phyloP scores from a whole-genome alignment of 2,329 filamentous ascomycete species.

The Penicillium sp. region DNA sequence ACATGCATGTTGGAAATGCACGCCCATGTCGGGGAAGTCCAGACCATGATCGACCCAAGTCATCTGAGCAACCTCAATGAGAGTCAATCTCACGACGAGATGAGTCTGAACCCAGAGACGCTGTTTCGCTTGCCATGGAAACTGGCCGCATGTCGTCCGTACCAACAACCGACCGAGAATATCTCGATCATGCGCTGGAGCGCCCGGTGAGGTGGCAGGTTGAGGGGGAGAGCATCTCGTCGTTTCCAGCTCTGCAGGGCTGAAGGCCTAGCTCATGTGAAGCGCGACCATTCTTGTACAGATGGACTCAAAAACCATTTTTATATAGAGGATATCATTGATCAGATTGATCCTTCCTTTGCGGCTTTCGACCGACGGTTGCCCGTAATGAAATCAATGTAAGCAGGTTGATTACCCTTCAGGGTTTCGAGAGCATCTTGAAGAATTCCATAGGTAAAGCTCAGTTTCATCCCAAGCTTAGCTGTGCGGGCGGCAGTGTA shows the following conservation, averaged over 20 bases:
- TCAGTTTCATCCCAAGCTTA: slow-evolving; percentile 75
- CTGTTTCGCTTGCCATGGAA: background rate
- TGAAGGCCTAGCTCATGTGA: background rate
- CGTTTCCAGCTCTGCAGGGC: background rate
- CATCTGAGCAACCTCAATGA: too few species aligned
- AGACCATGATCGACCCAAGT: too few species aligned
- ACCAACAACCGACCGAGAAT: background rate
- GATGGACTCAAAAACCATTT: background rate
- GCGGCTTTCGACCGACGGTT: slow-evolving; percentile 35
- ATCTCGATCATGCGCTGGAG: background rate
- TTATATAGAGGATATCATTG: background rate
- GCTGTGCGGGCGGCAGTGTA: slow-evolving; percentile 76
- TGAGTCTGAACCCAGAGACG: background rate
- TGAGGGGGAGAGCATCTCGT: background rate
- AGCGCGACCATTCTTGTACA: background rate
- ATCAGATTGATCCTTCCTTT: slow-evolving; percentile 22
- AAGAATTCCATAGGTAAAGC: slow-evolving; percentile 74
- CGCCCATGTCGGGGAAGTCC: background rate
- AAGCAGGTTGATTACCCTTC: slow-evolving; percentile 72
- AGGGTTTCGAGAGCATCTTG: slow-evolving; percentile 73
- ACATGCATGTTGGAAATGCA: background rate
- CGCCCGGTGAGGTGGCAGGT: background rate
- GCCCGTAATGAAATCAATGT: slow-evolving; percentile 67
- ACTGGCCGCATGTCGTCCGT: background rate
- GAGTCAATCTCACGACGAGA: too few species aligned